phyloP scores from a whole-genome alignment of 2,329 filamentous ascomycete genomes.

The Penicillium sp. region DNA sequence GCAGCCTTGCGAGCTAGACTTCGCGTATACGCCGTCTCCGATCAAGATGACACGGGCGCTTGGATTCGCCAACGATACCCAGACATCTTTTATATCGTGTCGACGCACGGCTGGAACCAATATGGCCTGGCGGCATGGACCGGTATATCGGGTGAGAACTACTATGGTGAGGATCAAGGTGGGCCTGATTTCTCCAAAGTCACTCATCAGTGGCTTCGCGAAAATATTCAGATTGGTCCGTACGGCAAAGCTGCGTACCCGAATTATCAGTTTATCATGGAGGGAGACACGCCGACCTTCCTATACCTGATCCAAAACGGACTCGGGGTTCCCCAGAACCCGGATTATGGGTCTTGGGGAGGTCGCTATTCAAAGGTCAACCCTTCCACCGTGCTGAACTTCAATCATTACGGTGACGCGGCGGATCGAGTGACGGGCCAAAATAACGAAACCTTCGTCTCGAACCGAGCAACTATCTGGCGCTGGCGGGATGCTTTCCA shows the following conservation, averaged over 20 bases:
- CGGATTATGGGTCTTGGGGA: slow-evolving; percentile 50
- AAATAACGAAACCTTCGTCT: slow-evolving; percentile 35
- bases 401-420: slow-evolving; percentile 37
- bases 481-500: slow-evolving; percentile 57
- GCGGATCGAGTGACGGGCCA: slow-evolving; percentile 39
- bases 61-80: slow-evolving; percentile 62
- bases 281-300: slow-evolving; percentile 53
- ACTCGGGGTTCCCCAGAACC: slow-evolving; percentile 41
- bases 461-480: slow-evolving; percentile 57
- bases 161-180: slow-evolving; percentile 52
- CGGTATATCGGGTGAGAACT: slow-evolving; percentile 58
- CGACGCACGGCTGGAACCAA: slow-evolving; percentile 60
- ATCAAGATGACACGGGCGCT: slow-evolving; percentile 61
- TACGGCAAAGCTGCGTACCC: slow-evolving; percentile 51
- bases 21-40: slow-evolving; percentile 61
- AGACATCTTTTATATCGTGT: slow-evolving; percentile 60
- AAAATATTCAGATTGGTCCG: slow-evolving; percentile 58
- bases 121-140: slow-evolving; percentile 61
- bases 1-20: slow-evolving; percentile 47
- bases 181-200: slow-evolving; percentile 55
- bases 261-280: slow-evolving; percentile 55
- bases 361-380: slow-evolving; percentile 38
- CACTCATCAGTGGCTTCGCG: slow-evolving; percentile 56
- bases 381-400: slow-evolving; percentile 24
- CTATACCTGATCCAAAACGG: slow-evolving; percentile 49